Evolutionary conservation across 2,329 filamentous ascomycete species (phyloP).

Genomic region (Lachnellula subtilissima): DNA sequence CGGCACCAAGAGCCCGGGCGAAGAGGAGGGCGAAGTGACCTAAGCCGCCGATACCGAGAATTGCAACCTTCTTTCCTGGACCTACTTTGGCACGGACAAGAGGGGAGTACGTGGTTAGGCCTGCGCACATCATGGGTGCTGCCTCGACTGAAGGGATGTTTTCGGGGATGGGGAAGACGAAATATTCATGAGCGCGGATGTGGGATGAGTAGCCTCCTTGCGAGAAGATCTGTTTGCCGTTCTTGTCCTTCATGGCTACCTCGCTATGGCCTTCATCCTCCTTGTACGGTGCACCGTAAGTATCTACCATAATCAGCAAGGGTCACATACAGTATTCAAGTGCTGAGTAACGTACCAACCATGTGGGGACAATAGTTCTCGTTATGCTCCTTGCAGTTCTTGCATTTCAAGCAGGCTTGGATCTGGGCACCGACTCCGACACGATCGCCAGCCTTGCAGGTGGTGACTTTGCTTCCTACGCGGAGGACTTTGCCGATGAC

Average conservation of each 20-base stretch:
- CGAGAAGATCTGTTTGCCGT: conserved; percentile 20
- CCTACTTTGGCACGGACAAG: conserved; percentile 45
- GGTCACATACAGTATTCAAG: too few relatives aligned
- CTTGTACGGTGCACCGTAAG: conserved; percentile 23
- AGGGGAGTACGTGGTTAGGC: conserved; percentile 54
- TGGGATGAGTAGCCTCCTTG: conserved; percentile 30
- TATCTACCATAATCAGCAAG: conserved; percentile 5
- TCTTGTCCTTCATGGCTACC: conserved; percentile 19
- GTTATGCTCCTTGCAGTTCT: conserved; percentile 20
- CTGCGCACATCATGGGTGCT: conserved; percentile 71
- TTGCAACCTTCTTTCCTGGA: conserved; percentile 57
- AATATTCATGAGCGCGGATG: conserved; percentile 50
- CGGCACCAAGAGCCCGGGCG: conserved; percentile 63
- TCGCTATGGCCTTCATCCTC: conserved; percentile 15
- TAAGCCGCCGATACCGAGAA: conserved; percentile 68
- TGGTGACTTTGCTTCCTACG: conserved; percentile 58
- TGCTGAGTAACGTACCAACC: conserved; percentile 9
- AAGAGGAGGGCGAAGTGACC: conserved; percentile 69
- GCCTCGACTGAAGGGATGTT: conserved; percentile 43
- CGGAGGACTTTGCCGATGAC: conserved; percentile 38
- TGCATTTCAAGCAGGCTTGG: conserved; percentile 45
- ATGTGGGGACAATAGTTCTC: conserved; percentile 26
- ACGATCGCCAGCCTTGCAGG: conserved; percentile 45
- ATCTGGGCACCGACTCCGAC: conserved; percentile 50
- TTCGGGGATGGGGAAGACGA: conserved; percentile 53